Percentiles rank a stretch among this genome's conserved stretches.
Evolutionary conservation across 345 rosid genomes (phyloP).

Genomic region (Linum usitatissimum): DNA sequence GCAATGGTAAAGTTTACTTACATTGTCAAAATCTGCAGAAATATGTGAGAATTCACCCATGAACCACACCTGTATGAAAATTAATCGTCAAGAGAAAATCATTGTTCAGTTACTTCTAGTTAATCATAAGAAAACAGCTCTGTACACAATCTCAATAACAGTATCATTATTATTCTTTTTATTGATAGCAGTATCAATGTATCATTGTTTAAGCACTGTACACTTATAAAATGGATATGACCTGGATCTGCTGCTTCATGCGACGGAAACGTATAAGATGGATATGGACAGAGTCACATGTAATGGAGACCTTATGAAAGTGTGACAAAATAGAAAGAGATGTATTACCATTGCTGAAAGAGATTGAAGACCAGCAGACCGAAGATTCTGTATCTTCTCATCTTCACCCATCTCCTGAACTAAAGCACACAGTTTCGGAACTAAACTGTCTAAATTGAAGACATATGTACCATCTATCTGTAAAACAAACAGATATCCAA

Average conservation of each 20-base stretch:
- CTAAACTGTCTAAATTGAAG: conserved; percentile 61
- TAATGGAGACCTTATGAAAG: not conserved
- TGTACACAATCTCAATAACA: too few species aligned
- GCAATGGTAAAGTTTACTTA: conserved; percentile 21
- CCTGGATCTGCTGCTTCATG: not conserved
- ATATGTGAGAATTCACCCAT: conserved; percentile 72
- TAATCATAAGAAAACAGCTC: not conserved
- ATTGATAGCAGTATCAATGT: not conserved
- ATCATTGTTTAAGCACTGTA: not conserved
- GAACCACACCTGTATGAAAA: conserved; percentile 47
- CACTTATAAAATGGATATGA: not conserved
- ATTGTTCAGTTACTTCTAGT: not conserved
- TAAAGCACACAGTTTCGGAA: conserved; percentile 53
- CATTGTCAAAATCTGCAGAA: conserved; percentile 56
- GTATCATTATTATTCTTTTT: not conserved
- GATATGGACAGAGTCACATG: not conserved
- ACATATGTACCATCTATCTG: conserved; percentile 59
- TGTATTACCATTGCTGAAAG: conserved; percentile 53
- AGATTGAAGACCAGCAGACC: conserved; percentile 56
- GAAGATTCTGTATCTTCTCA: conserved; percentile 23
- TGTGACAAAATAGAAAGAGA: not conserved
- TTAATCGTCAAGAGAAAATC: not conserved
- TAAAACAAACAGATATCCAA: conserved; percentile 12
- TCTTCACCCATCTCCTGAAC: conserved; percentile 55
- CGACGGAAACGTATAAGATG: not conserved